phyloP scores from a whole-genome alignment of 106 monocot species.

The Dendrobium officinale region DNA sequence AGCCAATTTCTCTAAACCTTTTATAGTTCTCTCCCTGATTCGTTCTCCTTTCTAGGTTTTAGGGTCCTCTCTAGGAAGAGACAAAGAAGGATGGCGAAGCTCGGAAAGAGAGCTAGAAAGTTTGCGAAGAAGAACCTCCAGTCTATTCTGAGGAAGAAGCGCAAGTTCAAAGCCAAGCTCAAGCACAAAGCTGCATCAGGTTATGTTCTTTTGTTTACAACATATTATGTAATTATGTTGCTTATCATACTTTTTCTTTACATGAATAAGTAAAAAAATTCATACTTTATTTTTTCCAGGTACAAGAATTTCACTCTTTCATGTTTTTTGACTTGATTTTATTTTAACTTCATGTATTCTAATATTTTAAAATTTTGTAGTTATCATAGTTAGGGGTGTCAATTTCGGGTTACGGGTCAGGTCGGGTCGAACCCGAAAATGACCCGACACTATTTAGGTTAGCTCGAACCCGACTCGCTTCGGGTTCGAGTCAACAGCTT shows the following conservation, averaged over 20 bases:
- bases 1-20: not conserved
- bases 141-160: slow-evolving; percentile 35
- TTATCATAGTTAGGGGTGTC: not conserved
- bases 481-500: too few relatives aligned
- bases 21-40: not conserved
- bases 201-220: not conserved
- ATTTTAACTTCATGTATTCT: not conserved
- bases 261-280: not conserved
- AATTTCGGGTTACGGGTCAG: too few relatives aligned
- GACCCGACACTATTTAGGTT: too few relatives aligned
- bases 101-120: slow-evolving; percentile 73
- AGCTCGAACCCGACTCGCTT: too few relatives aligned
- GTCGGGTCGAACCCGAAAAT: too few relatives aligned
- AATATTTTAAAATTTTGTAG: not conserved
- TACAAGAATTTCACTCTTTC: not conserved
- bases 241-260: not conserved
- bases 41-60: not conserved
- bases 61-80: not conserved
- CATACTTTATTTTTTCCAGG: not conserved
- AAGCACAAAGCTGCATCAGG: slow-evolving; percentile 20
- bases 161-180: slow-evolving; percentile 34
- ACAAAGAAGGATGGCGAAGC: slow-evolving; percentile 39
- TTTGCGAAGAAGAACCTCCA: slow-evolving; percentile 68
- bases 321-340: not conserved
- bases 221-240: not conserved